Evolutionary conservation across 2,329 filamentous ascomycete genomes (phyloP).

Genomic region (Chaetomiaceae sp.): DNA sequence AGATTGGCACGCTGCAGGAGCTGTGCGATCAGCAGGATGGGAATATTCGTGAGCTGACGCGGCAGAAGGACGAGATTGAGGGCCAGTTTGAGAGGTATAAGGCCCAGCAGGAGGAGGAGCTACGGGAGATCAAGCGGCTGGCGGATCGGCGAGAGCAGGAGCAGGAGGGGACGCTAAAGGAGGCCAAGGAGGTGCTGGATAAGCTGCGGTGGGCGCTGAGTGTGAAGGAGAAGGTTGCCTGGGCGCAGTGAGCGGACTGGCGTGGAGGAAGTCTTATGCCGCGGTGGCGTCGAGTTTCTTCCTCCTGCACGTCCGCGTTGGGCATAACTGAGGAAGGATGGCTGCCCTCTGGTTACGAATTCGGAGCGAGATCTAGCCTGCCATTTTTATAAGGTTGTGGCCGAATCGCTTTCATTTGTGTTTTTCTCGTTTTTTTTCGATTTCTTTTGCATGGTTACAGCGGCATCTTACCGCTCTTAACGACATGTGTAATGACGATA

Average conservation of each 20-base stretch:
- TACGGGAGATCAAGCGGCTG: slow-evolving; percentile 53
- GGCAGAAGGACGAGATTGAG: slow-evolving; percentile 57
- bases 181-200: slow-evolving; percentile 54
- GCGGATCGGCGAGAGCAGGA: slow-evolving; percentile 54
- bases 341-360: no score
- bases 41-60: slow-evolving; percentile 55
- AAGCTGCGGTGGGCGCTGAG: slow-evolving; percentile 69
- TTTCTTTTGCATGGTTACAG: not conserved
- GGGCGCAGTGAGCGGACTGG: slow-evolving; percentile 47
- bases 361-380: no score
- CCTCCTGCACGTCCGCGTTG: no score
- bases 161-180: slow-evolving; percentile 52
- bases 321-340: no score
- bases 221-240: slow-evolving; percentile 56
- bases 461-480: not conserved
- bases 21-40: slow-evolving; percentile 67
- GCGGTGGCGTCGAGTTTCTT: no score
- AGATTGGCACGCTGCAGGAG: slow-evolving; percentile 58
- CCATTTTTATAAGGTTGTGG: no score
- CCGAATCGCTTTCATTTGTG: no score
- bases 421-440: slow-evolving; percentile 2
- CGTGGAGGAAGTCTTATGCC: no score
- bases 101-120: slow-evolving; percentile 52
- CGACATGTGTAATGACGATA: slow-evolving; percentile 16
- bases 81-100: slow-evolving; percentile 60